Evolutionary conservation across 2,329 filamentous ascomycete species (phyloP).

Genomic region (Chaetomium strumarium): DNA sequence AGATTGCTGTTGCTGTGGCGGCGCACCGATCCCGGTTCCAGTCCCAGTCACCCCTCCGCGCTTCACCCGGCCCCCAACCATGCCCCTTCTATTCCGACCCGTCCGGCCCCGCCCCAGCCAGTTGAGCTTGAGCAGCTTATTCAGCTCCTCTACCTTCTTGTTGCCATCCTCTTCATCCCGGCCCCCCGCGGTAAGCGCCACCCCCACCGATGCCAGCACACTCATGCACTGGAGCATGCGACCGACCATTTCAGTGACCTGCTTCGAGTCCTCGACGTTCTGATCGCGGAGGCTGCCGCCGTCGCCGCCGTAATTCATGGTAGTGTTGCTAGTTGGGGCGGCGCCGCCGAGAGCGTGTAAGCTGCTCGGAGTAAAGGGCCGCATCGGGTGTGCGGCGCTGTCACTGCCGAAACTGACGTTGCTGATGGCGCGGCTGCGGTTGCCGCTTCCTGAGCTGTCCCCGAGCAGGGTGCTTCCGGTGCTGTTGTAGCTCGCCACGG

Average conservation of each 20-base stretch:
- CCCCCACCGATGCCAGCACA: constrained; percentile 68
- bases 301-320: constrained; percentile 7
- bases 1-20: too few species aligned
- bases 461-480: constrained; percentile 76
- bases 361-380: constrained; percentile 47
- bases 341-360: constrained; percentile 29
- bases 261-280: constrained; percentile 62
- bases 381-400: constrained; percentile 25
- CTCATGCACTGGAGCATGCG: constrained; percentile 95
- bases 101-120: constrained; percentile 90
- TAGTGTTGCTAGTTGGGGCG: constrained; percentile 10
- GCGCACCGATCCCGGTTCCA: too few species aligned
- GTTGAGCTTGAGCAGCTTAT: constrained; percentile 86
- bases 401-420: constrained; percentile 67
- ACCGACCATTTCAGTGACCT: constrained; percentile 90
- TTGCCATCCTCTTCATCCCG: constrained; percentile 65
- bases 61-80: constrained; percentile 63
- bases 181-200: constrained; percentile 15
- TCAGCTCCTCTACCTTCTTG: constrained; percentile 74
- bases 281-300: constrained; percentile 45
- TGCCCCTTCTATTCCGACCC: constrained; percentile 80
- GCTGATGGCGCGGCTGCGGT: constrained; percentile 73
- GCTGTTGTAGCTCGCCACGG: constrained; percentile 72
- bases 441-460: constrained; percentile 45
- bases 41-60: constrained; percentile 33